Conservation (phyloP, 1,139 yeast species). For the Blastobotrys illinoisensis region DNA sequence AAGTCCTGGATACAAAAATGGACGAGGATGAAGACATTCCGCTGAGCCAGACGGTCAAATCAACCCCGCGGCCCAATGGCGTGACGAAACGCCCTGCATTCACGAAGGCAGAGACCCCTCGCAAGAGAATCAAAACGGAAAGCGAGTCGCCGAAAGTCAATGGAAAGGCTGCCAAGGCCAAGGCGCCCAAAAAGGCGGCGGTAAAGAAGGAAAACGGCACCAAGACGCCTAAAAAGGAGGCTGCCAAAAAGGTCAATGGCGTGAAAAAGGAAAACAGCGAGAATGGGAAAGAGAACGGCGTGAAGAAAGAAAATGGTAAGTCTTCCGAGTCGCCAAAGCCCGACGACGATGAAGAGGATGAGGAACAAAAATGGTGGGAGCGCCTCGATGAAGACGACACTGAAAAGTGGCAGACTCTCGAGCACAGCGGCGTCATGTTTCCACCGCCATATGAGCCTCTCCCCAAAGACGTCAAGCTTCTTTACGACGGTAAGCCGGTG, state of each 20-base stretch:
- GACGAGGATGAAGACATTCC: slow-evolving; percentile 5
- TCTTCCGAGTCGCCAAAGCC: slow-evolving; percentile 8
- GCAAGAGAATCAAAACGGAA: background rate
- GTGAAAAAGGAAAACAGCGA: slow-evolving; percentile 5
- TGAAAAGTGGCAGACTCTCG: slow-evolving; percentile 79
- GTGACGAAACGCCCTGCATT: background rate
- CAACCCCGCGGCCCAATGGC: background rate
- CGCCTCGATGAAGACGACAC: slow-evolving; percentile 66
- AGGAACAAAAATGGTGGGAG: slow-evolving; percentile 86
- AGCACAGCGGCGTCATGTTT: slow-evolving; percentile 85
- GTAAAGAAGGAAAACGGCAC: too few species aligned
- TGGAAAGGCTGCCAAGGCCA: background rate
- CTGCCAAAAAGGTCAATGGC: slow-evolving; percentile 9
- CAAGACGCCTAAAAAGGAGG: slow-evolving; percentile 7
- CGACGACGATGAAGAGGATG: slow-evolving; percentile 46
- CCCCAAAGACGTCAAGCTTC: slow-evolving; percentile 71
- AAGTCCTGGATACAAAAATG: background rate
- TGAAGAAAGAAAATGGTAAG: slow-evolving; percentile 9
- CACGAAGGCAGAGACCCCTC: background rate
- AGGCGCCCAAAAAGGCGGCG: background rate
- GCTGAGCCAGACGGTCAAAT: background rate
- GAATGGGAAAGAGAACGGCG: background rate
- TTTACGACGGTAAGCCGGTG: slow-evolving; percentile 72
- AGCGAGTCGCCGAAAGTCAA: background rate
- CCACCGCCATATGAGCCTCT: slow-evolving; percentile 90